These are phyloP conservation scores for Cercophora samala DNA, from an alignment of 495 filamentous ascomycete genomes.

Conservation along the genomic window DNA sequence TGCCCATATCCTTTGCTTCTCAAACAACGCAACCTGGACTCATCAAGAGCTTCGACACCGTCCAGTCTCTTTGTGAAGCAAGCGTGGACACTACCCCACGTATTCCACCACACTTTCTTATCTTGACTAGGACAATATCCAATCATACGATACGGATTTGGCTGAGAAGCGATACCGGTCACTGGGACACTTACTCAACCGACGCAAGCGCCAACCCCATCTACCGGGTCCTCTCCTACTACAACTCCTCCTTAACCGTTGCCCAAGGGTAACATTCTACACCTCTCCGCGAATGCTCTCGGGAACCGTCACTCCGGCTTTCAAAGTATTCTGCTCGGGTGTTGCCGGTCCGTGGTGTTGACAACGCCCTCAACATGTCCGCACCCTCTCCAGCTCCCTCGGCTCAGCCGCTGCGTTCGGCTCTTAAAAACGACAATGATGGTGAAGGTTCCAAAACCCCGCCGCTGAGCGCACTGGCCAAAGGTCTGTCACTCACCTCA, in stretches of 20 bases:
- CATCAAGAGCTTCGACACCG: neutral
- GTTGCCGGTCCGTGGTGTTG: slow-evolving; percentile 3
- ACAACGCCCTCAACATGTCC: slow-evolving; percentile 25
- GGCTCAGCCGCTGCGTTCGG: slow-evolving; percentile 40
- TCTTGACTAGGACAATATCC: slow-evolving; percentile 1
- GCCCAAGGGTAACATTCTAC: neutral
- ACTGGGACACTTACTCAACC: neutral
- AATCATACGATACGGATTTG: slow-evolving; percentile 10
- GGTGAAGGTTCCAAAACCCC: slow-evolving; percentile 30
- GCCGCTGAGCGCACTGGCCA: slow-evolving; percentile 34
- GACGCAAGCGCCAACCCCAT: neutral
- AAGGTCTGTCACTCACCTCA: slow-evolving; percentile 39
- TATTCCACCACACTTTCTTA: slow-evolving; percentile 1
- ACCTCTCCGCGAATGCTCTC: slow-evolving; percentile 4
- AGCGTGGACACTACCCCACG: neutral
- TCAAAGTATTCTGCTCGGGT: slow-evolving; percentile 12
- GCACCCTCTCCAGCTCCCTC: slow-evolving; percentile 23
- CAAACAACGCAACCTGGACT: neutral
- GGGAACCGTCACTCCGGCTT: slow-evolving; percentile 6
- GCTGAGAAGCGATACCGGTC: slow-evolving; percentile 1
- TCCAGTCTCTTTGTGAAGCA: neutral
- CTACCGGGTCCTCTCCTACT: neutral
- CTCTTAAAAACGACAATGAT: slow-evolving; percentile 45
- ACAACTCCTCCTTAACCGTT: neutral
- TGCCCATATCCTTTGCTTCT: neutral